Base-by-base conservation (phyloP, 1,139 yeast genomes). In the Sugiyamaella novakii region DNA sequence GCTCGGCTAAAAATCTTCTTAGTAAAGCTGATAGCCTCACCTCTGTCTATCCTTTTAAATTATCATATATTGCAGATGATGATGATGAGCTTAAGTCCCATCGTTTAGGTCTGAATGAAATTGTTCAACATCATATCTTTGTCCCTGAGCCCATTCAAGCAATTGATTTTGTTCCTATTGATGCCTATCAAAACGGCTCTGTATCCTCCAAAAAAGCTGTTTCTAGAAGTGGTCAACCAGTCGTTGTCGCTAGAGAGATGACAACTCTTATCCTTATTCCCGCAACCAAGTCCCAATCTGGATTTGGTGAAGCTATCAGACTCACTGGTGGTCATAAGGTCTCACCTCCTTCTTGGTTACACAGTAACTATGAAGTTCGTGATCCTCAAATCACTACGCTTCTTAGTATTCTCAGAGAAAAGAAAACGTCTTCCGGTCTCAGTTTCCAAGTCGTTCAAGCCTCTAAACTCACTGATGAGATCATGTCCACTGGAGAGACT, bases 31-130 rank as follows among this genome's bases (percentile, higher is more conserved):
- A 88, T 66, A 80, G 79, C 57, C 68, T 74, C 38, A 79, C 83
- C 61, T 87, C 96, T 18, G 98, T 92, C 34, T 92, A 79, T 69
- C 98, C 98, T 50, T 88, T 92, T 76, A 91, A 89, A 70, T 75
- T 91, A 56, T 63, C 71, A 10, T 64, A 64, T 42, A 55, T 69
- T 4, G 57, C 63, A 17, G 59, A 54, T 34, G 51, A 51, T 31
- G 51, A 54, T 12, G 48, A 55, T 5, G 65, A 63, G 45, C 51
- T 65, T 35, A 59, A 61, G 43, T 78, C 75, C 59, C 77, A 81
- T 55, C 81, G 84, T 67, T 77, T 91, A 54, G 98, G 98, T 31
- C 75, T 91, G 62, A 73, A 80, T 40, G 98, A 92, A 71, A 77
- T 91, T 58, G 71, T 80, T 30, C 91, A 89, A 68, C 84, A 91